phyloP scores from a whole-genome alignment of 106 monocot genomes.

The Iris macrosiphon region DNA sequence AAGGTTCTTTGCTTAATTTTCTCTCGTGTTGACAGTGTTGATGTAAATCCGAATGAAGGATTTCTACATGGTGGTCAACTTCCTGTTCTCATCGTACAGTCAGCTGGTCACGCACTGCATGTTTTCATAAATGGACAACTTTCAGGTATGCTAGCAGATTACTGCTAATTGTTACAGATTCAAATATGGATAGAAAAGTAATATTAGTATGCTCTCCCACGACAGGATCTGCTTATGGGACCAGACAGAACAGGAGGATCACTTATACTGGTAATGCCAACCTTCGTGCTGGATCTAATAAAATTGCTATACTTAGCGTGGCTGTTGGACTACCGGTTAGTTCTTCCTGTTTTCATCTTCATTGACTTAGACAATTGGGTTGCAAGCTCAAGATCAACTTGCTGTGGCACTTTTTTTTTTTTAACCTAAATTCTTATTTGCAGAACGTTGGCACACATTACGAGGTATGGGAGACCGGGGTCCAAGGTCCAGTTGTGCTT shows the following conservation, averaged over 20 bases:
- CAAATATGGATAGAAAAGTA: conserved; percentile 3
- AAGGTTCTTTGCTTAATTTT: no score
- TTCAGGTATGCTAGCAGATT: conserved; percentile 13
- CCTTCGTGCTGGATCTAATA: conserved; percentile 87
- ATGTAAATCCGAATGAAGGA: conserved; percentile 58
- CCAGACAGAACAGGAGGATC: conserved; percentile 56
- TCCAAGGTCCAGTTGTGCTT: conserved; percentile 79
- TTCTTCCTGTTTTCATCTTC: no score
- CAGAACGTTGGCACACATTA: conserved; percentile 92
- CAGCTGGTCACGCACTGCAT: conserved; percentile 94
- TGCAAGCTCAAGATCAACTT: not conserved
- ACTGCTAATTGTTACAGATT: not conserved
- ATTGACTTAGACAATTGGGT: not conserved
- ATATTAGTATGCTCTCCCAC: not conserved
- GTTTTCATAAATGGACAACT: conserved; percentile 83
- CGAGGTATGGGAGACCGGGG: conserved; percentile 87
- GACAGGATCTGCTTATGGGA: conserved; percentile 94
- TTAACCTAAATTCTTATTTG: not conserved
- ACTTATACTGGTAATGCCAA: conserved; percentile 57
- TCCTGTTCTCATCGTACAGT: conserved; percentile 65
- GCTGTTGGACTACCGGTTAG: conserved; percentile 89
- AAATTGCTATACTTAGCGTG: conserved; percentile 82
- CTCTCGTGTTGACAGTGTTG: conserved; percentile 53
- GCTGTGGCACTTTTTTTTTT: no score
- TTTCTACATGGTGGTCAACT: conserved; percentile 54